phyloP scores from a whole-genome alignment of 805 yeast species.

The Spathaspora boniae region DNA sequence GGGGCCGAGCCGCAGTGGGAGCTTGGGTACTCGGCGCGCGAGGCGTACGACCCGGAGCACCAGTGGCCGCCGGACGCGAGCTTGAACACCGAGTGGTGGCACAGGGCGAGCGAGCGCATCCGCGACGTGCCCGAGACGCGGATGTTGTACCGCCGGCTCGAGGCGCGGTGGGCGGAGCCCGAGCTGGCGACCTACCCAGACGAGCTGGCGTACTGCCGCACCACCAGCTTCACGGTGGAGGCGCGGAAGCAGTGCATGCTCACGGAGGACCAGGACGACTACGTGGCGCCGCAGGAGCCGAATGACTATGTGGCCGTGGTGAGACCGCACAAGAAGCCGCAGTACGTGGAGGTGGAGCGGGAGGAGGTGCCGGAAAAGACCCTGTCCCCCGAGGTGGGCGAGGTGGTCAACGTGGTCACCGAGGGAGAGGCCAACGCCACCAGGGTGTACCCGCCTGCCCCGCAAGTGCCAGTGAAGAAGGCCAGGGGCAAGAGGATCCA shows the following conservation, averaged over 20 bases:
- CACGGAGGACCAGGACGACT: conserved; percentile 20
- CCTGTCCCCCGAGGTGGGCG: too few relatives aligned
- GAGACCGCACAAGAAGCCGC: conserved; percentile 14
- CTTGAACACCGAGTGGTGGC: conserved; percentile 69
- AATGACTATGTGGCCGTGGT: conserved; percentile 14
- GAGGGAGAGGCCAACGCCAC: too few relatives aligned
- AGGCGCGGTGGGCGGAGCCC: conserved; percentile 46
- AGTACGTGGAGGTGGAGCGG: conserved; percentile 8
- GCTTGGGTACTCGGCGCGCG: conserved; percentile 63
- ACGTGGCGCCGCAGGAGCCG: conserved; percentile 12
- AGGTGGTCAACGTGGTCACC: too few relatives aligned
- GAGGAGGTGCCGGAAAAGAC: too few relatives aligned
- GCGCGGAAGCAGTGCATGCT: conserved; percentile 18
- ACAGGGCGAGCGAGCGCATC: conserved; percentile 18
- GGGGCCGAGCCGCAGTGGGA: conserved; percentile 62
- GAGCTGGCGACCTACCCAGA: conserved; percentile 21
- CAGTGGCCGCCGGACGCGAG: conserved; percentile 60
- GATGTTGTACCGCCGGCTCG: conserved; percentile 7
- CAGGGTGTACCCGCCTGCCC: too few relatives aligned
- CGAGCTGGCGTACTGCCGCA: conserved; percentile 19
- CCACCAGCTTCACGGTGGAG: conserved; percentile 18
- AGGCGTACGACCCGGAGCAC: conserved; percentile 45
- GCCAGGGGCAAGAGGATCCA: too few relatives aligned
- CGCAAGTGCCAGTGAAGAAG: too few relatives aligned
- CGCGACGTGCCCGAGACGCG: conserved; percentile 25